These are phyloP conservation scores for Takashimella tepidaria DNA, from an alignment of 1,284 basidiomycete genomes.

Conservation along the genomic window DNA sequence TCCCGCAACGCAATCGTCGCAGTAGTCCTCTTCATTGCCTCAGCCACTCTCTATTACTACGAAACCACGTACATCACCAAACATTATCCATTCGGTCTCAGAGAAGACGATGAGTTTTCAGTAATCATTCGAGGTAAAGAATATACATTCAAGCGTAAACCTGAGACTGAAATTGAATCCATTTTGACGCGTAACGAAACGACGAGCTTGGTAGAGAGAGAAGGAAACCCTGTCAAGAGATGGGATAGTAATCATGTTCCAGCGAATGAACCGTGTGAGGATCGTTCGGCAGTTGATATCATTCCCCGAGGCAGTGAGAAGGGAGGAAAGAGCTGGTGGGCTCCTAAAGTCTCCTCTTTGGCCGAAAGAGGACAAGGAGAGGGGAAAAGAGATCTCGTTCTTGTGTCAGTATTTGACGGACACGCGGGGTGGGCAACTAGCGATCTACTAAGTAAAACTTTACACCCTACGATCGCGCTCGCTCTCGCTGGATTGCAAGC, in stretches of 20 bases:
- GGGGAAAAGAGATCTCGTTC: slow-evolving; percentile 64
- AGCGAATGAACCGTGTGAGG: slow-evolving; percentile 86
- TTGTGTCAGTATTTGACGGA: slow-evolving; percentile 89
- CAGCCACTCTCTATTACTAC: slow-evolving; percentile 31
- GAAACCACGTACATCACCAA: slow-evolving; percentile 10
- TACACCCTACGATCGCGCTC: slow-evolving; percentile 79
- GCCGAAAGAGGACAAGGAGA: slow-evolving; percentile 1
- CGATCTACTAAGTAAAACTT: slow-evolving; percentile 71
- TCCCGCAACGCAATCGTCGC: slow-evolving; percentile 23
- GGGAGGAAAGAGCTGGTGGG: slow-evolving; percentile 3
- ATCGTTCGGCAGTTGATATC: slow-evolving; percentile 69
- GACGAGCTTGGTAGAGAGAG: slow-evolving; percentile 9
- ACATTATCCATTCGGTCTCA: background rate
- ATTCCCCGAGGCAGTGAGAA: slow-evolving; percentile 51
- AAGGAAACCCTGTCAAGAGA: slow-evolving; percentile 48
- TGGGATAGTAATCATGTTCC: slow-evolving; percentile 72
- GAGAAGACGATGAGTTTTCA: background rate
- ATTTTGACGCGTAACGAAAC: slow-evolving; percentile 33
- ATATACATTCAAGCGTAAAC: slow-evolving; percentile 28
- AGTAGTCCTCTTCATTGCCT: slow-evolving; percentile 21
- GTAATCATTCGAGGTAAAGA: slow-evolving; percentile 11
- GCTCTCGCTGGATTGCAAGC: slow-evolving; percentile 59
- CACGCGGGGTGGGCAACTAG: slow-evolving; percentile 83
- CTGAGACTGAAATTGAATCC: slow-evolving; percentile 25
- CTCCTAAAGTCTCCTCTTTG: background rate